Evolutionary conservation across 129 eudicot species (phyloP).

Genomic region (Deinandra increscens): DNA sequence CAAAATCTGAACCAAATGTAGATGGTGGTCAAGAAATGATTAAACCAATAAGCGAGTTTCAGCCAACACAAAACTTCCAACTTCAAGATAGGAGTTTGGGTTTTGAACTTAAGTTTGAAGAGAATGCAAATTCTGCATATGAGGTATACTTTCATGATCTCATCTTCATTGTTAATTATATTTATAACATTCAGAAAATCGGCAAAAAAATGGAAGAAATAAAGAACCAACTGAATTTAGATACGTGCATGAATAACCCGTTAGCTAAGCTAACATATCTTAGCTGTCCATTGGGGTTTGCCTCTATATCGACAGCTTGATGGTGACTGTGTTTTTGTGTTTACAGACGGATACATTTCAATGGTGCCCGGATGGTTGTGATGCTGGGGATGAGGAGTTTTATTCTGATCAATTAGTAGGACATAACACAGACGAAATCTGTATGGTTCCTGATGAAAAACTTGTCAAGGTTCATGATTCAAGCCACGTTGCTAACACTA

Average conservation of each 20-base stretch:
- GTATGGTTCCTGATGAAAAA: slow-evolving; percentile 59
- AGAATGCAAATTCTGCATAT: slow-evolving; percentile 28
- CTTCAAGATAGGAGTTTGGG: slow-evolving; percentile 20
- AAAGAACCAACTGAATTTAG: no score
- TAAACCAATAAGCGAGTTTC: slow-evolving; percentile 36
- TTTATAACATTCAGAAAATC: no score
- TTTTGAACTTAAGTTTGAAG: slow-evolving; percentile 39
- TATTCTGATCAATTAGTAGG: slow-evolving; percentile 31
- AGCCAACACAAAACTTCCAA: slow-evolving; percentile 22
- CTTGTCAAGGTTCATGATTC: slow-evolving; percentile 30
- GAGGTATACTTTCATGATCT: slow-evolving; percentile 66
- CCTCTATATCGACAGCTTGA: no score
- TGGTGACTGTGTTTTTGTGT: slow-evolving; percentile 6
- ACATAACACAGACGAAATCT: slow-evolving; percentile 40
- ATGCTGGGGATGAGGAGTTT: slow-evolving; percentile 37
- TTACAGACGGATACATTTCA: slow-evolving; percentile 45
- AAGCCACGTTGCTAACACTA: slow-evolving; percentile 21
- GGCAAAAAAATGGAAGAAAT: no score
- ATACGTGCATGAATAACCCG: no score
- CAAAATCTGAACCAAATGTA: slow-evolving; percentile 55
- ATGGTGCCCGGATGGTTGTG: slow-evolving; percentile 50
- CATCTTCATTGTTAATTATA: background rate
- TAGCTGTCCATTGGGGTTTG: no score
- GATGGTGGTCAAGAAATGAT: slow-evolving; percentile 31
- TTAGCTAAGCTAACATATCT: no score